Conservation (phyloP, 108 stramenopile species). For the Epithemia pelagica region DNA sequence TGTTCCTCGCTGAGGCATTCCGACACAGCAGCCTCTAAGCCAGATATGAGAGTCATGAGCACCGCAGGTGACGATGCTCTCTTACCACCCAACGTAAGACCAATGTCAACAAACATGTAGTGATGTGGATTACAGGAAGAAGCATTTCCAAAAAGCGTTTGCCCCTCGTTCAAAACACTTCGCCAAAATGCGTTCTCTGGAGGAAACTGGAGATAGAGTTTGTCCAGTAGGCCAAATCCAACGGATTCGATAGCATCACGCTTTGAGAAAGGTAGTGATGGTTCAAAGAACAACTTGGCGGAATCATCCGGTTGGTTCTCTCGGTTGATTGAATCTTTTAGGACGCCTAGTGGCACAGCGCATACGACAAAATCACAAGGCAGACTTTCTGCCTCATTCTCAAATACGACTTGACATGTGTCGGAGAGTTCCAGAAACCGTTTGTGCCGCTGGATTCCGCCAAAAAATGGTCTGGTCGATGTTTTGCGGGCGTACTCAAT, state of each 20-base stretch:
- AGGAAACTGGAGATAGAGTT: constrained; percentile 48
- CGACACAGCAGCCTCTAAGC: constrained; percentile 37
- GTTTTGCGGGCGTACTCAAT: constrained; percentile 47
- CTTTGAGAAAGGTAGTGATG: constrained; percentile 65
- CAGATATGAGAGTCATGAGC: constrained; percentile 49
- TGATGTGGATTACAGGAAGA: constrained; percentile 46
- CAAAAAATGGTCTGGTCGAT: constrained; percentile 22
- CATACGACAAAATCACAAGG: constrained; percentile 56
- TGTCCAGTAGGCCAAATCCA: constrained; percentile 70
- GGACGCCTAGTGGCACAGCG: constrained; percentile 76
- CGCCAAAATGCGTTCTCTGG: constrained; percentile 41
- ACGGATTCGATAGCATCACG: constrained; percentile 58
- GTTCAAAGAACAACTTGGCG: constrained; percentile 34
- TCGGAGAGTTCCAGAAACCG: constrained; percentile 41
- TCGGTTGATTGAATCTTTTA: constrained; percentile 41
- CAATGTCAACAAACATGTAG: constrained; percentile 66
- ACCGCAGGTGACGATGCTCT: constrained; percentile 31
- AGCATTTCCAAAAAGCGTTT: constrained; percentile 44
- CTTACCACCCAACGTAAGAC: constrained; percentile 16
- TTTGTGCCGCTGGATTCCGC: background rate
- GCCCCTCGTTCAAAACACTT: constrained; percentile 13
- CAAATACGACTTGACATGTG: constrained; percentile 37
- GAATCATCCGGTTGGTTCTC: background rate
- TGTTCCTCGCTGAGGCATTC: constrained; percentile 36
- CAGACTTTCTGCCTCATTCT: constrained; percentile 25